Evolutionary conservation across 441 rosid species (phyloP), one percentile per base, ranked within the genome.

Genomic region (Gossypium lobatum): DNA sequence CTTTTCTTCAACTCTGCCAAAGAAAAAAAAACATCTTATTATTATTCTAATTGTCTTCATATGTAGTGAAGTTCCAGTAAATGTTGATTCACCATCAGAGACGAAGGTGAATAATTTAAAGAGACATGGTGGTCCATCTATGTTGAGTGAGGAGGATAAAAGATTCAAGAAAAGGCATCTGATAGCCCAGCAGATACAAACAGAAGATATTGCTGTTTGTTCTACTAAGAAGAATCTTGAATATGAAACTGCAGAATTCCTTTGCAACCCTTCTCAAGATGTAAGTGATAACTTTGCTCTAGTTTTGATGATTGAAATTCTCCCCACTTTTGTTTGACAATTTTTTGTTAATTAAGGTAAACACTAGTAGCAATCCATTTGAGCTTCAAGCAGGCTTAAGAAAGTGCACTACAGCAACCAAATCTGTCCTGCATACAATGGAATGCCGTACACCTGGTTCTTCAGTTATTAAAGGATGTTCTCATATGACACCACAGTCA

Each of bases 371-470:
- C 64, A 80, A 79, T 37, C 70, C 74, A 70, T 21, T 57, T 62
- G 83, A 74, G 77, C 79, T 80, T 77, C 91, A 78, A 77, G 71
- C 80, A 78, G 85, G 89, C 83, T 82, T 88, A 86, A 87, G 87
- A 80, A 91, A 89, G 76, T 89, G 94, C 83, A 85, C 71, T 14
- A 83, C 81, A 59, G 80, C 74, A 65, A 75, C 84, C 62, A 83
- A 83, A 68, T 70, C 85, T 73, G 64, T 78, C 70, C 71, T 80
- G 72, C 75, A 77, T 37, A 18, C 63, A 66, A 71, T 74, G 69
- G 88, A 85, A 63, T 90, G 83, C 83, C 74, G 21, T 68, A 91
- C 99, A 17, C 99, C 97, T 71, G 89, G 86, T 79, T 80, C 91
- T 72, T 81, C 85, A 13, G 45, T 76, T 74, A 58, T 83, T 65